Conservation (phyloP, 1,284 basidiomycete species). For the Caloboletus firmus region DNA sequence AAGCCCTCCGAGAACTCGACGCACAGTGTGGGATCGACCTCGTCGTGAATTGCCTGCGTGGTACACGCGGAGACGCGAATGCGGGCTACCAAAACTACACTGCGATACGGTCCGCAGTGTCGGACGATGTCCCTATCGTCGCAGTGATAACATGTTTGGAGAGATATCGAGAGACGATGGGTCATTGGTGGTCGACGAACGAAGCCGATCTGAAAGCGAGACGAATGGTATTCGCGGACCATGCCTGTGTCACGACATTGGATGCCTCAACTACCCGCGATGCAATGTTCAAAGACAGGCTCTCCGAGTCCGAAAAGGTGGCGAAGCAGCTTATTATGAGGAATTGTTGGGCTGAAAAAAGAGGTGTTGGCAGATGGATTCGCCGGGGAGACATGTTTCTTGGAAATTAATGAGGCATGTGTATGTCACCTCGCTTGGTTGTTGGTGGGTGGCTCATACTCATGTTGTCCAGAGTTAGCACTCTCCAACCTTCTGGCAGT, state of each 20-base stretch:
- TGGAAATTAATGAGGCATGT: slow-evolving; percentile 30
- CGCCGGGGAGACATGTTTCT: slow-evolving; percentile 29
- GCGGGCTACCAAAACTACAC: slow-evolving; percentile 31
- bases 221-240: slow-evolving; percentile 29
- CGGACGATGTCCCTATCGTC: slow-evolving; percentile 35
- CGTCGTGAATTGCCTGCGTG: slow-evolving; percentile 30
- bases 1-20: slow-evolving; percentile 32
- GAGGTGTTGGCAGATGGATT: slow-evolving; percentile 22
- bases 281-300: slow-evolving; percentile 23
- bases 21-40: slow-evolving; percentile 29
- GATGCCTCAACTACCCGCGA: slow-evolving; percentile 20
- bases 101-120: slow-evolving; percentile 32
- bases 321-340: slow-evolving; percentile 28
- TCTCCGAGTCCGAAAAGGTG: slow-evolving; percentile 22
- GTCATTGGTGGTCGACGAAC: slow-evolving; percentile 34
- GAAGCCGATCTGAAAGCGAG: slow-evolving; percentile 28
- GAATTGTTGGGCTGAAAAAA: slow-evolving; percentile 33
- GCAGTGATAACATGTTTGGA: slow-evolving; percentile 32
- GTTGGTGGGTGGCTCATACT: slow-evolving; percentile 5
- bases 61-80: slow-evolving; percentile 32
- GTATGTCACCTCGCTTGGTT: slow-evolving; percentile 19
- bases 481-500: neutral
- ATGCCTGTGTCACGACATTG: slow-evolving; percentile 34
- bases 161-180: slow-evolving; percentile 31
- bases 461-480: slow-evolving; percentile 5